Percentiles rank a stretch among this genome's conserved stretches.
Evolutionary conservation across 768 basidiomycete species (phyloP).

Genomic region (Rhodosporidiobolus odoratus): DNA sequence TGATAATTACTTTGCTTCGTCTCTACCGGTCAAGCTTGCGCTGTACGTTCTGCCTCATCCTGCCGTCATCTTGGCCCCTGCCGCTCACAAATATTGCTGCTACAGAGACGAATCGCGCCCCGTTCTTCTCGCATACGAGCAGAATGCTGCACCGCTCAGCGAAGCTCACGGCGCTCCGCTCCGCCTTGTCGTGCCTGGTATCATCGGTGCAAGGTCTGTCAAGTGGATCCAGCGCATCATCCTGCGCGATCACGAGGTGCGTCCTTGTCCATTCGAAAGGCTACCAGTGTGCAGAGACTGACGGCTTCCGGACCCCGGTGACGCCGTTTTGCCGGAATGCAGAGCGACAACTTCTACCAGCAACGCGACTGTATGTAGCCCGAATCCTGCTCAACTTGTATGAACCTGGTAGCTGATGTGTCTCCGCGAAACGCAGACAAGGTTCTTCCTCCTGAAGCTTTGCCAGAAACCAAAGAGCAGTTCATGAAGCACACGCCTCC

Average conservation of each 20-base stretch:
- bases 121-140: slow-evolving; percentile 32
- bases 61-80: neutral
- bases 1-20: slow-evolving; percentile 15
- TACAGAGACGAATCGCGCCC: slow-evolving; percentile 23
- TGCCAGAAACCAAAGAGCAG: slow-evolving; percentile 16
- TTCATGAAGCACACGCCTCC: slow-evolving; percentile 8
- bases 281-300: too few species aligned
- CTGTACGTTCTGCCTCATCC: slow-evolving; percentile 16
- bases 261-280: too few species aligned
- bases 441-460: slow-evolving; percentile 21
- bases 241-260: slow-evolving; percentile 42
- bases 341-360: slow-evolving; percentile 20
- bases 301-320: neutral
- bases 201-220: slow-evolving; percentile 66
- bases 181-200: slow-evolving; percentile 55
- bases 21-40: slow-evolving; percentile 12
- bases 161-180: slow-evolving; percentile 36
- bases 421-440: slow-evolving; percentile 30
- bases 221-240: slow-evolving; percentile 67
- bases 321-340: neutral
- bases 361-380: slow-evolving; percentile 12
- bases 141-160: slow-evolving; percentile 25
- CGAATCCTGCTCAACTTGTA: neutral
- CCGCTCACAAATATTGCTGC: neutral
- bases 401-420: too few species aligned